Evolutionary conservation across 768 basidiomycete genomes (phyloP).

Genomic region (Mycena rosella): DNA sequence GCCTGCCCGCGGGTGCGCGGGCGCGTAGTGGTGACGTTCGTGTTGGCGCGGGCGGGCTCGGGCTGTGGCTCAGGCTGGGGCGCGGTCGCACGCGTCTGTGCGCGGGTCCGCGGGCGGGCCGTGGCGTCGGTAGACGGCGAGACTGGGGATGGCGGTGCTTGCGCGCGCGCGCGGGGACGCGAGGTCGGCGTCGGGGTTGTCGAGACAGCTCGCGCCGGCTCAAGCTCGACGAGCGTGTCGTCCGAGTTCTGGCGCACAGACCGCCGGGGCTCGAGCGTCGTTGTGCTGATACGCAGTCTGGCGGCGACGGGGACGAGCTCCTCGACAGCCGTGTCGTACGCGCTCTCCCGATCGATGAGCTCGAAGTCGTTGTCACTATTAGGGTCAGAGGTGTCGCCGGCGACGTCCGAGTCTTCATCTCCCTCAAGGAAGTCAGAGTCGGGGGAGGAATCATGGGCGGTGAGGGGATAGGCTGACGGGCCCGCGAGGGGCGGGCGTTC

Average conservation of each 20-base stretch:
- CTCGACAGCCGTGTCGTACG: slow-evolving; percentile 26
- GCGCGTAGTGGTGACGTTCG: slow-evolving; percentile 2
- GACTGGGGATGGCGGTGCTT: not conserved
- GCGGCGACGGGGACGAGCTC: slow-evolving; percentile 12
- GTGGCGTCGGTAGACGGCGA: slow-evolving; percentile 7
- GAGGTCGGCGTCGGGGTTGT: not conserved
- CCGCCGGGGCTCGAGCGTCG: not conserved
- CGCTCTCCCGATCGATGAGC: slow-evolving; percentile 21
- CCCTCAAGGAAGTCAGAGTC: not conserved
- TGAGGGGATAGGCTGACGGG: not conserved
- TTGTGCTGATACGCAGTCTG: slow-evolving; percentile 11
- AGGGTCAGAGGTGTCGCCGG: not conserved
- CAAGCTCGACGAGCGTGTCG: slow-evolving; percentile 18
- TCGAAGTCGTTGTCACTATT: not conserved
- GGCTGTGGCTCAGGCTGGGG: too few species aligned
- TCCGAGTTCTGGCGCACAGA: slow-evolving; percentile 21
- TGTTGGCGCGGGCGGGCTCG: not conserved
- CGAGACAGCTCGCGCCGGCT: not conserved
- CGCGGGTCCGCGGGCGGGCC: not conserved
- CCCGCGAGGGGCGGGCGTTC: not conserved
- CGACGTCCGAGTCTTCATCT: not conserved
- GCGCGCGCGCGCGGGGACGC: not conserved
- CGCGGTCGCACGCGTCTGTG: slow-evolving; percentile 7
- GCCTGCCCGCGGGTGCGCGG: slow-evolving; percentile 18
- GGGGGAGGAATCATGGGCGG: not conserved